Evolutionary conservation across 305 asterid species (phyloP).

Genomic region (Nicotiana rustica): DNA sequence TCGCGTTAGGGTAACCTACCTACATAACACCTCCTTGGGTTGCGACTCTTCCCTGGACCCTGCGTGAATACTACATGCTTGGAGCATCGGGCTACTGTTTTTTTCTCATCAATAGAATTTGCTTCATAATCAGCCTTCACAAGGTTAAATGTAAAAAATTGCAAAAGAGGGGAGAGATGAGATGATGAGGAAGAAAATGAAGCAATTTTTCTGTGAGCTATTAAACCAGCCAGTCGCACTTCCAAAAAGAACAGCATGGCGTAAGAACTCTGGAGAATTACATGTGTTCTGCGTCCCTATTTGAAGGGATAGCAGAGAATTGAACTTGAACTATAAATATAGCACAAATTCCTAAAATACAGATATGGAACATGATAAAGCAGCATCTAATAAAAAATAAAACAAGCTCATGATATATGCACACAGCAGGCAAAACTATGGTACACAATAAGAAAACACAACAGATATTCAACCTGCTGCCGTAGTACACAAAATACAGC

Average conservation of each 20-base stretch:
- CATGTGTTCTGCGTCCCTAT: neutral
- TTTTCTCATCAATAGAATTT: neutral
- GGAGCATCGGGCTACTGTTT: no score
- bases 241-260: neutral
- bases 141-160: neutral
- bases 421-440: constrained; percentile 41
- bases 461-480: constrained; percentile 68
- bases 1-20: no score
- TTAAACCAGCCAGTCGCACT: neutral
- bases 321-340: neutral
- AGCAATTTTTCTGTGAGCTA: neutral
- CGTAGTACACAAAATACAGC: constrained; percentile 95
- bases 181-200: neutral
- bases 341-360: constrained; percentile 21
- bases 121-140: neutral
- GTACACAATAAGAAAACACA: constrained; percentile 1
- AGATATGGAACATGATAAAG: neutral
- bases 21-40: no score
- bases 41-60: no score
- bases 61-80: no score
- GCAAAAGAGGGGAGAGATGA: neutral
- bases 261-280: neutral
- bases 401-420: constrained; percentile 47
- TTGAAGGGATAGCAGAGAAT: constrained; percentile 21
- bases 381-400: constrained; percentile 35